These are phyloP conservation scores for Helenozyma rhizophorensis DNA, from an alignment of 805 yeast genomes.

Conservation along the genomic window DNA sequence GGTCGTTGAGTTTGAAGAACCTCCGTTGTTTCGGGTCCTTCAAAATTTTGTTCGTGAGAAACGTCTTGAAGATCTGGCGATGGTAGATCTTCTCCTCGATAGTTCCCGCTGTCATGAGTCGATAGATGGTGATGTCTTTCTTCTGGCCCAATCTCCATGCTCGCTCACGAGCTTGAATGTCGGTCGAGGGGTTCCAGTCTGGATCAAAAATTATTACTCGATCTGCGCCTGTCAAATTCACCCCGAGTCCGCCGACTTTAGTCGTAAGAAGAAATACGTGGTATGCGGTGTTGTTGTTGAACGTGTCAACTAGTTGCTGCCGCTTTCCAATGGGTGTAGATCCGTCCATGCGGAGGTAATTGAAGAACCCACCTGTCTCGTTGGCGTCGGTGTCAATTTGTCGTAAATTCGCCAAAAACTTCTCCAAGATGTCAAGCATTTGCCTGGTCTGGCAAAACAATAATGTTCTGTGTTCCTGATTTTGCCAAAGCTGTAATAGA, in stretches of 20 bases:
- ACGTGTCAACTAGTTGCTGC: slow-evolving; percentile 75
- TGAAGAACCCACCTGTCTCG: slow-evolving; percentile 19
- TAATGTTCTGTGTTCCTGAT: slow-evolving; percentile 72
- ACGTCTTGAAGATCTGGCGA: slow-evolving; percentile 93
- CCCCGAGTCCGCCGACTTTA: slow-evolving; percentile 94
- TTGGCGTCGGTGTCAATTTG: slow-evolving; percentile 1
- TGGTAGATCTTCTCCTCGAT: slow-evolving; percentile 97
- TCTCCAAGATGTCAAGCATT: slow-evolving; percentile 85
- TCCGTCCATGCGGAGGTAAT: slow-evolving; percentile 89
- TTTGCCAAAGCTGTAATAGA: slow-evolving; percentile 68
- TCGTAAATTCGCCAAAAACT: slow-evolving; percentile 44
- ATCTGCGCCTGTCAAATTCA: slow-evolving; percentile 91
- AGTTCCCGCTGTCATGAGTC: slow-evolving; percentile 91
- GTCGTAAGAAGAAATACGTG: slow-evolving; percentile 82
- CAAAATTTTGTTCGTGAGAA: slow-evolving; percentile 85
- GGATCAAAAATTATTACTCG: slow-evolving; percentile 94
- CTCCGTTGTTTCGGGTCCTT: slow-evolving; percentile 94
- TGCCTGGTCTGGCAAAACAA: slow-evolving; percentile 92
- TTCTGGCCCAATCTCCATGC: slow-evolving; percentile 98
- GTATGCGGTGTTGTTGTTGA: slow-evolving; percentile 57
- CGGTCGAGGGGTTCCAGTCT: slow-evolving; percentile 98
- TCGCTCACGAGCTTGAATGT: slow-evolving; percentile 91
- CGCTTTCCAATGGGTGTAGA: slow-evolving; percentile 74
- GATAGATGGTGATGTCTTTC: slow-evolving; percentile 82
- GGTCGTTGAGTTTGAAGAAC: slow-evolving; percentile 86